A percentile compares a stretch with the other conserved stretches of the same genome.
phyloP scores from a whole-genome alignment of 345 rosid genomes.

The Clausena lansium region DNA sequence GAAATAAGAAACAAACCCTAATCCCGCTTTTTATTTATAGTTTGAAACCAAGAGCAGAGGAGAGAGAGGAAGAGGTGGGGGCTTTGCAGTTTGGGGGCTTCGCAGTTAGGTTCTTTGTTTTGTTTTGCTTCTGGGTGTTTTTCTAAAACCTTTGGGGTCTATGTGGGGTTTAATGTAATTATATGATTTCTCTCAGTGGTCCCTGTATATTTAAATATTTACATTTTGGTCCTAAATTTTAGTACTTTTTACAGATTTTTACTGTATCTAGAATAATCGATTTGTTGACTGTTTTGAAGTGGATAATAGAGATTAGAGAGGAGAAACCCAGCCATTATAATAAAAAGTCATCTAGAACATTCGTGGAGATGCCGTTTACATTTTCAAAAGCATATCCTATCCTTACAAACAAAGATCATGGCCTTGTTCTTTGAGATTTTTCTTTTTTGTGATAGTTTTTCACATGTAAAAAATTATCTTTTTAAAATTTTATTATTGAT shows the following conservation, averaged over 20 bases:
- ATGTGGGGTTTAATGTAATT: no score
- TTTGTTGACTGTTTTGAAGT: not conserved
- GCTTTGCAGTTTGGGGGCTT: not conserved
- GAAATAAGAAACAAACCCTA: conserved; percentile 15
- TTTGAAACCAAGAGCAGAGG: not conserved
- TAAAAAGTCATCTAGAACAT: not conserved
- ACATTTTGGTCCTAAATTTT: not conserved
- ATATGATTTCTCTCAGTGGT: not conserved
- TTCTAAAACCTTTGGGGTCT: not conserved
- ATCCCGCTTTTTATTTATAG: conserved; percentile 16
- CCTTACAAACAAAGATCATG: no score
- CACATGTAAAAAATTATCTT: no score
- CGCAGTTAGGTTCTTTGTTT: not conserved
- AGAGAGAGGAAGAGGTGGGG: not conserved
- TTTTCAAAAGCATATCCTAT: no score
- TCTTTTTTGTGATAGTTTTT: no score
- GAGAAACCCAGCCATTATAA: not conserved
- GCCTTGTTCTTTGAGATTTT: no score
- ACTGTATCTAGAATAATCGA: not conserved
- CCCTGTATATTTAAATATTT: not conserved
- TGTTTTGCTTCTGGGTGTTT: not conserved
- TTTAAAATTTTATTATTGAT: no score
- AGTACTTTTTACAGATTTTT: not conserved
- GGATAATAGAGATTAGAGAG: no score
- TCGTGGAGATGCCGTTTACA: not conserved